These are phyloP conservation scores for Penicillium roqueforti DNA, from an alignment of 495 filamentous ascomycete species.

Conservation along the genomic window DNA sequence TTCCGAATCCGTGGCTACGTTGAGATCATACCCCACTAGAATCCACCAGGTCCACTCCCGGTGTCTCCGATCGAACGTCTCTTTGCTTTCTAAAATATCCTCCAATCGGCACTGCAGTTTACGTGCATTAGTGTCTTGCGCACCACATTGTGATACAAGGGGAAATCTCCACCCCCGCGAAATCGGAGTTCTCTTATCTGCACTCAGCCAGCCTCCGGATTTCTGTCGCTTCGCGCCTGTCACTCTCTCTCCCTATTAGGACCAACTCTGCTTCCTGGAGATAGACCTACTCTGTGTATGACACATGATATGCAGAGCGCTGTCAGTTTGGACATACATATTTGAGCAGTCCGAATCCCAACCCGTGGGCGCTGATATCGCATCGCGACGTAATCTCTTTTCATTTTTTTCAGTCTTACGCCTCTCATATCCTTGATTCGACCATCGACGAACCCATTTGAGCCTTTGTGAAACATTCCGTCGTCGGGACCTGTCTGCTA, in stretches of 20 bases:
- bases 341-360: slow-evolving; percentile 9
- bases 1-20: background rate
- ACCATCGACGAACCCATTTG: background rate
- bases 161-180: slow-evolving; percentile 5
- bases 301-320: background rate
- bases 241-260: background rate
- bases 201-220: slow-evolving; percentile 4
- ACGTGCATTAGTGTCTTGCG: slow-evolving; percentile 15
- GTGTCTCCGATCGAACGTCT: background rate
- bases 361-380: background rate
- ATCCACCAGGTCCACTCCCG: background rate
- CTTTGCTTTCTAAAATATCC: background rate
- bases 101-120: slow-evolving; percentile 9
- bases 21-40: slow-evolving; percentile 6
- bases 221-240: slow-evolving; percentile 1
- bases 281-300: background rate
- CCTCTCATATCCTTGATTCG: background rate
- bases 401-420: background rate
- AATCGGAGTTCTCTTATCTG: slow-evolving; percentile 12
- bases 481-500: background rate
- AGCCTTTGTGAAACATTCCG: slow-evolving; percentile 1
- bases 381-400: background rate
- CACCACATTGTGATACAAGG: slow-evolving; percentile 17
- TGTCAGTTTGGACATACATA: background rate
- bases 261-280: background rate